These are phyloP conservation scores for Pleurotus tuber-regium DNA, from an alignment of 768 basidiomycete genomes.

Conservation along the genomic window DNA sequence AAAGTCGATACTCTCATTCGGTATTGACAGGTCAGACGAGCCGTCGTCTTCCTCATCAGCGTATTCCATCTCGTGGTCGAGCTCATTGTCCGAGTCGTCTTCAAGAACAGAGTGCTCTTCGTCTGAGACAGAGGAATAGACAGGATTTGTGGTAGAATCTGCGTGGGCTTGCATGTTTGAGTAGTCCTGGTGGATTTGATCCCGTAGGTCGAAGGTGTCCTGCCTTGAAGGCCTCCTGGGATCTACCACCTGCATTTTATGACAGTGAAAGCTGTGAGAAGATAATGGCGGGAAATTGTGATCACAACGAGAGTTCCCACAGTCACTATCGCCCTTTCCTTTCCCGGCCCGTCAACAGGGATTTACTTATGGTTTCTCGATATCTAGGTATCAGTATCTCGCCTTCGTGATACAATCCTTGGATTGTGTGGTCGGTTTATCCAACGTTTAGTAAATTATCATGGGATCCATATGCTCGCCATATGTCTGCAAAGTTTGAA, in stretches of 20 bases:
- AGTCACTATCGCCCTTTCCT: too few relatives aligned
- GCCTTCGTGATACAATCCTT: too few relatives aligned
- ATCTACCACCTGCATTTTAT: conserved; percentile 23
- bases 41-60: conserved; percentile 75
- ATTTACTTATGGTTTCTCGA: too few relatives aligned
- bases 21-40: conserved; percentile 81
- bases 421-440: too few relatives aligned
- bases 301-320: too few relatives aligned
- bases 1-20: conserved; percentile 91
- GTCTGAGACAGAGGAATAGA: conserved; percentile 41
- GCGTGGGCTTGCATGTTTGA: conserved; percentile 39
- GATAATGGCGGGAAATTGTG: too few relatives aligned
- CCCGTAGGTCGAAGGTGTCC: conserved; percentile 74
- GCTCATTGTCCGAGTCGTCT: conserved; percentile 77
- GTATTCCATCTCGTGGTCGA: conserved; percentile 67
- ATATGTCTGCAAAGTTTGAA: too few relatives aligned
- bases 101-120: conserved; percentile 86
- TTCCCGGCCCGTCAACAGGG: too few relatives aligned
- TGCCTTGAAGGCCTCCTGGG: conserved; percentile 32
- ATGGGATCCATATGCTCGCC: too few relatives aligned
- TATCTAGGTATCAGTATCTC: too few relatives aligned
- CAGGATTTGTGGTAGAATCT: conserved; percentile 29
- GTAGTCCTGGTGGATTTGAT: conserved; percentile 56
- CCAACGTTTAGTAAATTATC: too few relatives aligned
- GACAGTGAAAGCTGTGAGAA: too few relatives aligned